Base-by-base conservation (phyloP, 1,284 basidiomycete species). In the Sporisorium iseilematis-ciliati region DNA sequence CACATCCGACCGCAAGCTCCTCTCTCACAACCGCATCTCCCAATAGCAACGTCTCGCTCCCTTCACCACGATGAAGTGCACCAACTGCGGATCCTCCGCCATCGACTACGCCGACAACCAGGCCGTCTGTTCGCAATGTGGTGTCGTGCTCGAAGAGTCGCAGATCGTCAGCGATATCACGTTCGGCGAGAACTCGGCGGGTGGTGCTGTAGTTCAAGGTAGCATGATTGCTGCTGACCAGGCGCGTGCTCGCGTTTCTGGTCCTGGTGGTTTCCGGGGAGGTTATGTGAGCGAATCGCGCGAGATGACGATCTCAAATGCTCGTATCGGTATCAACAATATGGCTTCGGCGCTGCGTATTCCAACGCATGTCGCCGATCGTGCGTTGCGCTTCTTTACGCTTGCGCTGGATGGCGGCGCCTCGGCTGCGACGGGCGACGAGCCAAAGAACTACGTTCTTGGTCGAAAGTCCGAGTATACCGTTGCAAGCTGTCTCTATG, bases 181-280 rank as follows among this genome's bases (percentile, higher is more conserved):
- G 0, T 99, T 99, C 81, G 94, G 94, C 25, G 97, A 99, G 87
- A 93, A 93, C 10, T 90, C 92, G 7, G 90, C 90, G 49, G 97
- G 97, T 33, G 94, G 94, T 12, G 94, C 96, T 0, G 93, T 97
- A 87, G 95, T 97, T 0, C 93, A 96, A 83, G 97, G 97, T 20
- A 92, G 93, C 16, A 97, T 93, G 83, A 93, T 99, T n/a, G 92
- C 90, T 0, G 91, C 93, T 79, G 92, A 93, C 65, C 91, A 94
- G 60, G 95, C 95, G 21, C 70, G 82, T 21, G 78, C 81, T 18
- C 76, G 82, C 8, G 80, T 80, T 5, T 67, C 77, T 11, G 82
- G 81, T 16, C 82, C 82, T 11, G 77, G 78, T 23, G 77, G 83
- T 18, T 83, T 82, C 54, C 74, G 82, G 26, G 79, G 79, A 8